Percentiles rank a stretch among this genome's conserved stretches.
Evolutionary conservation across 257 asterid genomes (phyloP).

Genomic region (Solanum lycopersicoides): DNA sequence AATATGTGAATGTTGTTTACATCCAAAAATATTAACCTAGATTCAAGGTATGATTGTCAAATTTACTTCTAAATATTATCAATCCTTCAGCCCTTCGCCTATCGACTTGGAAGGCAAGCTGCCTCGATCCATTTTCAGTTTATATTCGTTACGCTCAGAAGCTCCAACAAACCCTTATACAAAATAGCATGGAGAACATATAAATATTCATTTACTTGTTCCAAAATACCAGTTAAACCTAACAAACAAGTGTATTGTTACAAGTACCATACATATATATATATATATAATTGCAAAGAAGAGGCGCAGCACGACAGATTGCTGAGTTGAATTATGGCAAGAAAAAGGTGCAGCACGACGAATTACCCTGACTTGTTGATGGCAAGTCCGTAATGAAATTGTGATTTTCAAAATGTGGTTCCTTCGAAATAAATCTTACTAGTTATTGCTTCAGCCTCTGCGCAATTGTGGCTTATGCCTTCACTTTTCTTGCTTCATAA

Average conservation of each 20-base stretch:
- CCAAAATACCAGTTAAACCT: not conserved
- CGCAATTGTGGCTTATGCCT: not conserved
- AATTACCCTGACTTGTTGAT: not conserved
- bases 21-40: too few species aligned
- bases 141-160: not conserved
- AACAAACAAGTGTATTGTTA: not conserved
- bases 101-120: not conserved
- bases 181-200: not conserved
- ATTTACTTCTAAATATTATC: too few species aligned
- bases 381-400: not conserved
- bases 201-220: not conserved
- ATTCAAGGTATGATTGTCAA: too few species aligned
- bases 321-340: not conserved
- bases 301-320: not conserved
- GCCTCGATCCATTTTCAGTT: not conserved
- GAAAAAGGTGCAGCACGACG: not conserved
- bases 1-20: too few species aligned
- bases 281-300: not conserved
- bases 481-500: conserved; percentile 19
- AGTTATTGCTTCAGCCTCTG: not conserved
- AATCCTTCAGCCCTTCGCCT: too few species aligned
- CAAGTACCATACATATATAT: not conserved
- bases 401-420: not conserved
- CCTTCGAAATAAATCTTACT: not conserved
- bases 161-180: not conserved